A percentile compares a stretch with the other conserved stretches of the same genome.
These are phyloP conservation scores for Viola pubescens DNA, from an alignment of 441 rosid genomes.

Conservation along the genomic window DNA sequence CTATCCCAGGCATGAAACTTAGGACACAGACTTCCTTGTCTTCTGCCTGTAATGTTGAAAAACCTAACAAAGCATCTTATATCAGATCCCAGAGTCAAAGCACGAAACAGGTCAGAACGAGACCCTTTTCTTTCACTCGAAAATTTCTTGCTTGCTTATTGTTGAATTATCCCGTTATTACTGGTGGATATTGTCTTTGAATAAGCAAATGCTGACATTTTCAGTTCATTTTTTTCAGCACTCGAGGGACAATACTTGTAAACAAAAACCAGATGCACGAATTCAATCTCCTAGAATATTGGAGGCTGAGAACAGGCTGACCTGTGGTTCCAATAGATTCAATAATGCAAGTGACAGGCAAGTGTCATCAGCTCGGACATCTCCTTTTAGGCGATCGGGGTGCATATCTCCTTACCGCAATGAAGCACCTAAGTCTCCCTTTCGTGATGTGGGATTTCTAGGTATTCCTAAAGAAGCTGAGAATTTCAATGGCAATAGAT, in stretches of 20 bases:
- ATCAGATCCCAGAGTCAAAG: conserved; percentile 38
- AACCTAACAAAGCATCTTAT: conserved; percentile 35
- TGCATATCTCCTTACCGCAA: conserved; percentile 47
- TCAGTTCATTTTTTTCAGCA: conserved; percentile 29
- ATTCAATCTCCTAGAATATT: conserved; percentile 33
- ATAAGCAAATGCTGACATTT: conserved; percentile 3
- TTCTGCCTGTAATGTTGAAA: conserved; percentile 24
- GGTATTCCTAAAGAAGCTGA: conserved; percentile 48
- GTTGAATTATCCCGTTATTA: conserved; percentile 8
- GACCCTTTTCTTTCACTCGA: not conserved
- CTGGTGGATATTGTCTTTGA: conserved; percentile 6
- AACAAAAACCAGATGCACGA: conserved; percentile 31
- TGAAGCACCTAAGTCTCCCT: conserved; percentile 43
- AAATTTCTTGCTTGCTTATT: not conserved
- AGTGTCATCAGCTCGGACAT: conserved; percentile 30
- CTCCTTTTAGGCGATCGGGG: conserved; percentile 44
- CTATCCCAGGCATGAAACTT: conserved; percentile 50
- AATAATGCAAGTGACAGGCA: conserved; percentile 33
- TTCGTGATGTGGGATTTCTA: conserved; percentile 41
- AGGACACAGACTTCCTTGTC: conserved; percentile 32
- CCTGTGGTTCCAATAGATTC: conserved; percentile 37
- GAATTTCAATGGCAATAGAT: conserved; percentile 26
- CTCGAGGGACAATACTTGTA: conserved; percentile 33
- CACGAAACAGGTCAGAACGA: conserved; percentile 38
- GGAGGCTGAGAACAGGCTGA: conserved; percentile 30